Base-by-base conservation (phyloP, 768 basidiomycete species). In the Suillus paluster region DNA sequence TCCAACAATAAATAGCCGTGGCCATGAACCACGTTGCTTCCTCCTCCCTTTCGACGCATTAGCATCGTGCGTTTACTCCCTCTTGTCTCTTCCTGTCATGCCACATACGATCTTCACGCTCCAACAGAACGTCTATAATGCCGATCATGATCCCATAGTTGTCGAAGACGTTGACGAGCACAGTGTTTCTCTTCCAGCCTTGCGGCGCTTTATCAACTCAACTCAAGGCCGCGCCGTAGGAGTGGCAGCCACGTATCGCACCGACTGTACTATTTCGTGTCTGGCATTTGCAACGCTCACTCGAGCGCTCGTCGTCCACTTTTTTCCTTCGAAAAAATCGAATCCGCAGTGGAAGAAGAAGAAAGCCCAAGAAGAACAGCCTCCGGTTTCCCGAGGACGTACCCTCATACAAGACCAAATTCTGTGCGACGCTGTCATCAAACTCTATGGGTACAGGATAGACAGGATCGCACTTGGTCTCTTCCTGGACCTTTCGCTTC, bases 381-480 rank as follows among this genome's bases (percentile, higher is more conserved):
- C 25, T 46, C 2, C 4, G 3, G 39, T 66, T 5, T 27, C 45
- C 10, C 56, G 52, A 45, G 65, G 60, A 30, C 71, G 71, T 17
- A 46, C 54, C 3, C 62, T 76, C 5, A 66, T 84, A 8, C 62
- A 73, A 53, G 66, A 73, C 10, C 50, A 52, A 7, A 70, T 84
- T 46, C 64, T 84, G 5, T 66, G 72, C 49, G 60, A 76, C 34
- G 21, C 67, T 0, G 36, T 63, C 2, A 58, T 71, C 30, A 65
- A 59, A 17, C 84, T 81, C 61, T 70, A 75, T 53, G 77, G 79
- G 0, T 82, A 86, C 49, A 68, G 71, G 38, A 82, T 84, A 83
- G 84, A 85, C 63, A 74, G 72, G 42, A 65, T 86, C 1, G 74
- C 78, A 0, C 62, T 75, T 5, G 71, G 81, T 2, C 64, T 87